Evolutionary conservation across 257 asterid species (phyloP), one percentile per base, ranked within the genome.

Genomic region (Solanum boliviense): DNA sequence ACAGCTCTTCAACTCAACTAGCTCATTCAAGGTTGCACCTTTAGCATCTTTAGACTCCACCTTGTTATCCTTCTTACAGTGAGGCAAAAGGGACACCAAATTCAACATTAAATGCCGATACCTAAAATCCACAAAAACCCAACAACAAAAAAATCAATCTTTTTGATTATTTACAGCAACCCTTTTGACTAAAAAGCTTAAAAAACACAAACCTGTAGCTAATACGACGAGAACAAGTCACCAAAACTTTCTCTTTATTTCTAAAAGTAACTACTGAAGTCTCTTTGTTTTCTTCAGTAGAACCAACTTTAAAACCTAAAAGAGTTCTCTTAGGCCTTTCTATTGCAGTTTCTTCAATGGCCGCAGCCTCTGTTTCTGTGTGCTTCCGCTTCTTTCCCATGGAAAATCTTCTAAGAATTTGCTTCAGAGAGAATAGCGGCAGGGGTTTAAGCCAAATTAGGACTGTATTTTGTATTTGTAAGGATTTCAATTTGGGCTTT

Each of bases 41-140:
- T 97, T 97, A 90, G 98, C 93, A 89, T 89, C 94, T 93, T 96
- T 97, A 15, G 98, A 93, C 91, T 97, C 98, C 23, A 97, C 97
- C 85, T 97, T 97, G 93, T 89, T 97, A 84, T 97, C 99, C 84
- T 95, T 97, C 98, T 95, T 95, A 86, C 95, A 95, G 52, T 95
- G 99, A 3, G 98, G 98, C 90, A 97, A 91, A 31, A 97, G 94
- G 25, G 95, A 95, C 23, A 96, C 96, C 95, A 95, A 87, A 87
- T 94, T 97, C 95, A 96, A 89, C 98, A 97, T 97, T 96, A 96
- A 87, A 90, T 96, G 99, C 79, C 99, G 93, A 93, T 96, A 97
- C 98, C 99, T 97, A 89, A 86, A 89, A 83, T 62, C 46, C 23
- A 86, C 29, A 68, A 38, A n/a, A 87, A 87, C 13, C 86, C 83